phyloP scores from a whole-genome alignment of 2,329 filamentous ascomycete species.

The Hypoxylon sp. region DNA sequence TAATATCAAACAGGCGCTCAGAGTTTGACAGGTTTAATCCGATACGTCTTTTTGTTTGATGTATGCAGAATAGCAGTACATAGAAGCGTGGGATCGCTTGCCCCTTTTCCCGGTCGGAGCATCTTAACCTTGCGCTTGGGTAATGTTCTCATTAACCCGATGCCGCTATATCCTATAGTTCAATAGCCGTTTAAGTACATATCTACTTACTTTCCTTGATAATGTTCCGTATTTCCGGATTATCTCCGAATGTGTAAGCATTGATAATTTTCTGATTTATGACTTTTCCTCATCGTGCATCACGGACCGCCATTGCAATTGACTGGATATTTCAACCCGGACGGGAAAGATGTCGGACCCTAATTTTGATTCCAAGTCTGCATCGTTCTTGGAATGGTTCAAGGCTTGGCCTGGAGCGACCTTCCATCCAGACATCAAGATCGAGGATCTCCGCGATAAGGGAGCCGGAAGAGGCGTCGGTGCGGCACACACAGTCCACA shows the following conservation, averaged over 20 bases:
- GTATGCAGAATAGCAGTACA: neutral
- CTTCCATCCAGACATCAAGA: conserved; percentile 65
- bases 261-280: conserved; percentile 19
- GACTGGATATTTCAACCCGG: neutral
- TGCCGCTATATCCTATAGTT: neutral
- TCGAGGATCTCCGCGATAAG: conserved; percentile 64
- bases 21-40: neutral
- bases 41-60: neutral
- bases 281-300: conserved; percentile 14
- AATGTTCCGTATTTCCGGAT: conserved; percentile 19
- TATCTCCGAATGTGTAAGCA: conserved; percentile 25
- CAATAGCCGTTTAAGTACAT: neutral
- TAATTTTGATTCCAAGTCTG: conserved; percentile 58
- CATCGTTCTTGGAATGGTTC: conserved; percentile 67
- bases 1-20: neutral
- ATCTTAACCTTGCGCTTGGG: too few relatives aligned
- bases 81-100: too few relatives aligned
- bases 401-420: conserved; percentile 63
- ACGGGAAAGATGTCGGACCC: conserved; percentile 50
- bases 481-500: conserved; percentile 48
- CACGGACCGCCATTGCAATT: conserved; percentile 1
- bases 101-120: neutral
- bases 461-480: conserved; percentile 68
- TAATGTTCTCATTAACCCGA: neutral
- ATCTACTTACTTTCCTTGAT: neutral